phyloP scores from a whole-genome alignment of 1,284 basidiomycete genomes.

The Tilletiopsis washingtonensis region DNA sequence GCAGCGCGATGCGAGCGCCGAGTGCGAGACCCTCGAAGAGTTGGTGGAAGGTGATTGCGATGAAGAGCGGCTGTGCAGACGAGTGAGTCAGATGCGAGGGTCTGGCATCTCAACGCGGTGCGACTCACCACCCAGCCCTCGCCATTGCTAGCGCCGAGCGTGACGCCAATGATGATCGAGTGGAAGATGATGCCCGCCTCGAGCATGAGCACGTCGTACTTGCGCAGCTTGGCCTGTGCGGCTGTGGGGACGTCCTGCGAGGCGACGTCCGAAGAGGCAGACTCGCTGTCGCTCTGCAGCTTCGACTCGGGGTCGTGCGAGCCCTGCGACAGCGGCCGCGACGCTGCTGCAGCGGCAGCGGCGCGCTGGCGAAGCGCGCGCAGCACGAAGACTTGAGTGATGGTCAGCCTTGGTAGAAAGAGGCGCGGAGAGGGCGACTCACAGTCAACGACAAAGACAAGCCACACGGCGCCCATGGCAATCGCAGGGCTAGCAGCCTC shows the following conservation, averaged over 20 bases:
- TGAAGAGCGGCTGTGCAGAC: constrained; percentile 30
- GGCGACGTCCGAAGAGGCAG: background rate
- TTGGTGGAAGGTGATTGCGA: constrained; percentile 45
- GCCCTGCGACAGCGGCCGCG: no score
- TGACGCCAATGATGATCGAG: constrained; percentile 41
- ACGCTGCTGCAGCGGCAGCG: background rate
- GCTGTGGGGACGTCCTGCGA: background rate
- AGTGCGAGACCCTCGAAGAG: constrained; percentile 18
- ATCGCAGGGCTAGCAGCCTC: constrained; percentile 50
- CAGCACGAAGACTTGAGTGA: no score
- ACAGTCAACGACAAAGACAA: constrained; percentile 46
- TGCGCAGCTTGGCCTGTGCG: constrained; percentile 8
- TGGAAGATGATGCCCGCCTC: constrained; percentile 52
- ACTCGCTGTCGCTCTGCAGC: background rate
- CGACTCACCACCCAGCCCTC: constrained; percentile 21
- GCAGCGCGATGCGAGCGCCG: constrained; percentile 33
- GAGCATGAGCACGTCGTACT: constrained; percentile 44
- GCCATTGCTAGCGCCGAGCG: constrained; percentile 39
- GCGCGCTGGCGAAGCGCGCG: background rate
- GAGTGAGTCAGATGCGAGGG: no score
- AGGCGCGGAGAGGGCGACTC: no score
- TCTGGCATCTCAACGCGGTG: no score
- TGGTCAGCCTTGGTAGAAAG: no score
- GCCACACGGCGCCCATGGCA: constrained; percentile 24
- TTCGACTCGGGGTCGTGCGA: background rate